Evolutionary conservation across 2,329 filamentous ascomycete species (phyloP).

Genomic region (Mycosphaerelloides madeirae): DNA sequence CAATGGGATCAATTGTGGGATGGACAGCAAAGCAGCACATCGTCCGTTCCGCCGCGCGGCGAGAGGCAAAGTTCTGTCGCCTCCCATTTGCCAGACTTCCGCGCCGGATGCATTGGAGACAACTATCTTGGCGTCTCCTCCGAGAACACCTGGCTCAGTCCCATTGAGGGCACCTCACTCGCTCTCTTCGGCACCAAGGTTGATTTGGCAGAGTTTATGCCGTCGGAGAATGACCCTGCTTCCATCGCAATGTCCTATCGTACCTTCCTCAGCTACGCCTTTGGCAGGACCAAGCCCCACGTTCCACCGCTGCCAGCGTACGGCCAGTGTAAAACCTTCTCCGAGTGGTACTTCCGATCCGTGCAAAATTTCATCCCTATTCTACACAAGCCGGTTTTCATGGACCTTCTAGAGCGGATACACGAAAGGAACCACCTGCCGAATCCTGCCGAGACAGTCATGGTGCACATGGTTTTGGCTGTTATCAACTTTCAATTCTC

Average conservation of each 20-base stretch:
- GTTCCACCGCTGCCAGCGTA: slow-evolving; percentile 59
- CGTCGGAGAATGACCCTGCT: slow-evolving; percentile 61
- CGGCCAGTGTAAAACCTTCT: slow-evolving; percentile 62
- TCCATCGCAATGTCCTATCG: slow-evolving; percentile 61
- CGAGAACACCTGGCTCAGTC: slow-evolving; percentile 62
- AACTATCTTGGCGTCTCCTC: slow-evolving; percentile 63
- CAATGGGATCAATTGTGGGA: slow-evolving; percentile 4
- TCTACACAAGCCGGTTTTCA: slow-evolving; percentile 70
- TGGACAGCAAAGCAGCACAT: not conserved
- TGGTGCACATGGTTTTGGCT: slow-evolving; percentile 74
- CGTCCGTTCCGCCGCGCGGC: slow-evolving; percentile 1
- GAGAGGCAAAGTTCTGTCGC: slow-evolving; percentile 13
- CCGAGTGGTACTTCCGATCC: slow-evolving; percentile 70
- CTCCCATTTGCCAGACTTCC: slow-evolving; percentile 42
- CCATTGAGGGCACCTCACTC: slow-evolving; percentile 70
- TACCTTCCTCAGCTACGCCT: slow-evolving; percentile 62
- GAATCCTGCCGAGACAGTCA: slow-evolving; percentile 60
- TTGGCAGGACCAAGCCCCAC: slow-evolving; percentile 54
- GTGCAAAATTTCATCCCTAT: slow-evolving; percentile 69
- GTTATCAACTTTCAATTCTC: slow-evolving; percentile 74
- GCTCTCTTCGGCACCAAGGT: slow-evolving; percentile 75
- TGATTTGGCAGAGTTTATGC: slow-evolving; percentile 69
- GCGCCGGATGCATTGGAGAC: slow-evolving; percentile 49
- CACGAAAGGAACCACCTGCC: slow-evolving; percentile 61
- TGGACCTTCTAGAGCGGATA: slow-evolving; percentile 61